Base-by-base conservation (phyloP, 2,329 filamentous ascomycete species). In the Fusarium algeriense region DNA sequence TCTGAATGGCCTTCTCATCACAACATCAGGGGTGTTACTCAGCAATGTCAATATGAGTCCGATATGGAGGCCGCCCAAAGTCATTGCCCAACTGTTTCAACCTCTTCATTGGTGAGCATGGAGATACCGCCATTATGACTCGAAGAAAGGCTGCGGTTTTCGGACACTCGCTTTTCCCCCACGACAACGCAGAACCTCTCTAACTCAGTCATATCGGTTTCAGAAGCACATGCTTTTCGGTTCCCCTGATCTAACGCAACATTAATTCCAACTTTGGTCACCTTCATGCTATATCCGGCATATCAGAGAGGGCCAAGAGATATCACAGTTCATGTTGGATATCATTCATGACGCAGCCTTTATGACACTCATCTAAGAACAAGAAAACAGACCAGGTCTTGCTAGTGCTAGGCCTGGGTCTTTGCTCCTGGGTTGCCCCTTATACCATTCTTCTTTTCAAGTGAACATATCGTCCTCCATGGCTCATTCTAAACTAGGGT, bases 61-160 rank as follows among this genome's bases (percentile, higher is more conserved):
- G 63, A 37, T 30, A 23, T 60, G n/a, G 71, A 73, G 61, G 66
- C 57, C 55, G 61, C 70, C 60, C 54, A 68, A 68, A 37, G 45
- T 61, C 57, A 54, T 70, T 72, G 61, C 69, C 69, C 67, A 74
- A 74, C 67, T 71, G 45, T 61, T 44, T 71, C 48, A 68, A 54
- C 62, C 64, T 63, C 53, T 58, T 66, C 59, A 76, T 76, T 76
- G 74, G 74, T 50, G 73, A 74, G 45, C 38, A 62, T 34, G 62
- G 57, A 44, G 57, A 74, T 65, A 74, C 74, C 74, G 74, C 74
- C 65, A 65, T 73, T 75, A 75, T 76, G 74, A 76, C 74, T 74
- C 74, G 64, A 68, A 30, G 55, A 28, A 49, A 32, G 20, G 60
- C 35, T 68, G 65, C 65, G 56, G 64, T 68, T 32, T 46, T 71